These are phyloP conservation scores for Fibroporia radiculosa DNA, from an alignment of 768 basidiomycete species.

Conservation along the genomic window DNA sequence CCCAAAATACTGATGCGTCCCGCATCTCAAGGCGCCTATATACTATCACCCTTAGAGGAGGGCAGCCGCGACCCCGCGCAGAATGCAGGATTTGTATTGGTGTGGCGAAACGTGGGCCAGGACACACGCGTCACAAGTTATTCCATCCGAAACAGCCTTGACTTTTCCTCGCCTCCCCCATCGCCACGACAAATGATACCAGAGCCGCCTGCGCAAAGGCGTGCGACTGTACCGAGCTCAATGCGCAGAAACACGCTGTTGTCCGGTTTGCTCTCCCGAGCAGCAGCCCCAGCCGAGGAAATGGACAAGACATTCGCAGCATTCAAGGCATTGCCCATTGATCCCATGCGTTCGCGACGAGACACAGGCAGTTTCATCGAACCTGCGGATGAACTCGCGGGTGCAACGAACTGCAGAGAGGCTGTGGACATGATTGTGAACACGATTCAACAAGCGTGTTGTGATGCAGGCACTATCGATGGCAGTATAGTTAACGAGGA, in stretches of 20 bases:
- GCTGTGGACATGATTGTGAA: conserved; percentile 71
- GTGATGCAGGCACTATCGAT: conserved; percentile 44
- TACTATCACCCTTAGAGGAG: conserved; percentile 88
- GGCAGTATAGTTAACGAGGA: conserved; percentile 48
- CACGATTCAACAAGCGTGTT: conserved; percentile 59
- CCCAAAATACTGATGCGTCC: background rate
- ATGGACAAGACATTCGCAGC: conserved; percentile 51
- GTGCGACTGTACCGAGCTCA: conserved; percentile 6
- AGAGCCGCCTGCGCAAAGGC: conserved; percentile 2
- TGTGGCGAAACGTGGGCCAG: conserved; percentile 64
- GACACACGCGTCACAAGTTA: conserved; percentile 79
- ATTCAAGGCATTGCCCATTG: conserved; percentile 75
- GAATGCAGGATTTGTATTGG: conserved; percentile 81
- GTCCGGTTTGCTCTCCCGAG: conserved; percentile 29
- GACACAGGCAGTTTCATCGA: conserved; percentile 47
- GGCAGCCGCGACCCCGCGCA: conserved; percentile 81
- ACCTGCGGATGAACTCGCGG: conserved; percentile 51
- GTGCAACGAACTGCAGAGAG: conserved; percentile 65
- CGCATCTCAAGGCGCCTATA: conserved; percentile 70
- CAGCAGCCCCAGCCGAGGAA: conserved; percentile 24
- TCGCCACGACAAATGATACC: conserved; percentile 7
- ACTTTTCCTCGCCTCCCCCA: conserved; percentile 18
- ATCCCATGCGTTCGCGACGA: conserved; percentile 43
- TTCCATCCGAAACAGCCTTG: conserved; percentile 67
- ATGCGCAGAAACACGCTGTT: conserved; percentile 18